Evolutionary conservation across 1,284 basidiomycete species (phyloP).

Genomic region (Pisolithus thermaeus): DNA sequence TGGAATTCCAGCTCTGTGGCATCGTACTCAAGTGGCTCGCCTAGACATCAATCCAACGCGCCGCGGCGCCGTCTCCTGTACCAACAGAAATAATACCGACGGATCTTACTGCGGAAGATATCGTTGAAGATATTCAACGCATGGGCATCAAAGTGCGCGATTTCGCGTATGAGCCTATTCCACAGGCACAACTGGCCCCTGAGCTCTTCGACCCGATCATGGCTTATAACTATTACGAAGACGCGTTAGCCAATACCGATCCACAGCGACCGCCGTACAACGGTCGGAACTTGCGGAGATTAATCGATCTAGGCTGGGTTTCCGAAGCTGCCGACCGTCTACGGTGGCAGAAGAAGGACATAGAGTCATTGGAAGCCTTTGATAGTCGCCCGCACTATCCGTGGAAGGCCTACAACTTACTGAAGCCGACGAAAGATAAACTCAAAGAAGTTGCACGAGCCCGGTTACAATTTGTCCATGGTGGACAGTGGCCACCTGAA

Average conservation of each 20-base stretch:
- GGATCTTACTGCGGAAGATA: conserved; percentile 30
- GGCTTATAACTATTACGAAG: conserved; percentile 28
- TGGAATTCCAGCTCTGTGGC: background rate
- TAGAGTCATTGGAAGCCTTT: conserved; percentile 35
- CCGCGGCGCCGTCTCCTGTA: conserved; percentile 30
- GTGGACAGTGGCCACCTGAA: conserved; percentile 26
- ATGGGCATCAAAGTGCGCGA: conserved; percentile 30
- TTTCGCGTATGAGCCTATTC: conserved; percentile 29
- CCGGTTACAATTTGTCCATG: conserved; percentile 29
- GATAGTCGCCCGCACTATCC: conserved; percentile 27
- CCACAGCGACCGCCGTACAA: conserved; percentile 29
- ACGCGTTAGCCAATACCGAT: conserved; percentile 24
- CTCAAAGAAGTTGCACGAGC: conserved; percentile 23
- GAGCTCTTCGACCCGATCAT: conserved; percentile 40
- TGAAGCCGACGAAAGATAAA: conserved; percentile 22
- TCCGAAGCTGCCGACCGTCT: conserved; percentile 33
- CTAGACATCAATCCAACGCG: conserved; percentile 8
- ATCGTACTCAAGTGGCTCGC: background rate
- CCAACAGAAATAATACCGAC: conserved; percentile 36
- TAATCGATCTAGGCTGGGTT: conserved; percentile 46
- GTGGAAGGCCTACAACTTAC: conserved; percentile 21
- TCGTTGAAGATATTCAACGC: conserved; percentile 27
- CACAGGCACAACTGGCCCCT: conserved; percentile 13
- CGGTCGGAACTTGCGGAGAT: conserved; percentile 41
- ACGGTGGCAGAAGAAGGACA: conserved; percentile 38